Evolutionary conservation across 1,284 basidiomycete genomes (phyloP), one percentile per base, ranked within the genome.

Genomic region (Kwoniella shivajii): DNA sequence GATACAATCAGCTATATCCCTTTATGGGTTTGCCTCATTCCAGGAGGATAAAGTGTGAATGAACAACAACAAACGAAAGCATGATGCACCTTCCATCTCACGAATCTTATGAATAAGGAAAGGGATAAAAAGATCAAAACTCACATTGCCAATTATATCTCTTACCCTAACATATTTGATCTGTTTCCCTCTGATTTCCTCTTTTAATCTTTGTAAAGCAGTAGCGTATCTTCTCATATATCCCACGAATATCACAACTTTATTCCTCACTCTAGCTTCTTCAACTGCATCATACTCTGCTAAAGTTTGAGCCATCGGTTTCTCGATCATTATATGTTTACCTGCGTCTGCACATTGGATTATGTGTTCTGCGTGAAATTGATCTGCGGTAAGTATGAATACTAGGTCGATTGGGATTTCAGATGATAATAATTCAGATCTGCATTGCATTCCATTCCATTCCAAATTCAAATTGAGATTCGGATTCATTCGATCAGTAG

Each of bases 221-320:
- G 65, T 59, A 1, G 79, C 75, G 52, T 78, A 80, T 9, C 79
- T 65, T 33, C 79, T 63, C 78, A 79, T 80, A 56, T 77, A 77
- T 5, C 77, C 79, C 6, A 80, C 72, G 57, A 76, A 75, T 13
- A 76, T 51, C 4, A 71, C 59, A 16, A 69, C 67, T 11, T 61
- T 56, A 53, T 69, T 72, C 22, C 57, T 39, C 18, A 67, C 45
- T 33, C 69, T 34, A 1, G 76, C 76, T 3, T 59, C 63, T 20
- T 69, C 67, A 34, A 78, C 69, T 10, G 50, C 52, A 36, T 71
- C 64, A 6, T 73, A 74, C 22, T 73, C 74, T 13, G 56, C 64
- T 3, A 60, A 45, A 0, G 71, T 73, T 42, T 72, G 61, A 3
- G 66, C 63, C 74, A 77, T 77, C 2, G 75, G 74, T 54, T 78